Conservation (phyloP, 2,329 filamentous ascomycete genomes). For the Pestalotiopsis sp. region DNA sequence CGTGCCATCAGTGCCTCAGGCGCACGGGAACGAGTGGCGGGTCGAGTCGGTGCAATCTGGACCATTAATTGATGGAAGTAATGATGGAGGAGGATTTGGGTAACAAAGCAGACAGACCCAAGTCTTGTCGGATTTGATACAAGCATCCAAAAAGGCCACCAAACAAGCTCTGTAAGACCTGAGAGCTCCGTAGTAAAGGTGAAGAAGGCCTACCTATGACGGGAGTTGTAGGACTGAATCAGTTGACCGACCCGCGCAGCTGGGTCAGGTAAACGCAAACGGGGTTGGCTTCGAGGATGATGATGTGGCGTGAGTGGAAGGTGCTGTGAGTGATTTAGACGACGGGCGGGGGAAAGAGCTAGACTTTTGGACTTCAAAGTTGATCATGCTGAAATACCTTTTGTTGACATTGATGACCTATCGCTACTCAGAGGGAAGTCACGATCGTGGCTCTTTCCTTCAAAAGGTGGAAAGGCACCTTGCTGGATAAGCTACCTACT, state of each 20-base stretch:
- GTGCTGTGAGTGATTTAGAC: background rate
- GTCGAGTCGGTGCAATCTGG: background rate
- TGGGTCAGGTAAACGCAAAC: background rate
- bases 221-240: background rate
- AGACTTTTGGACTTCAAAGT: background rate
- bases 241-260: background rate
- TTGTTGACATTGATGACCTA: background rate
- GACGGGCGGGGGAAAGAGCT: background rate
- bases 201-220: background rate
- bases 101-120: constrained; percentile 9
- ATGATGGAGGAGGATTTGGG: background rate
- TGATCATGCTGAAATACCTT: background rate
- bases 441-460: background rate
- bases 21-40: background rate
- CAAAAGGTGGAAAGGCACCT: background rate
- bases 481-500: too few species aligned
- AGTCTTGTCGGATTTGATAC: constrained; percentile 8
- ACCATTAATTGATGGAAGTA: constrained; percentile 4
- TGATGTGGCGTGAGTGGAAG: background rate
- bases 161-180: constrained; percentile 1
- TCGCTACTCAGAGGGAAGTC: background rate
- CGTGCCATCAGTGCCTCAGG: background rate
- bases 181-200: background rate
- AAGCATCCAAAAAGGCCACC: constrained; percentile 6
- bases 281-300: background rate